A percentile compares a stretch with the other conserved stretches of the same genome.
phyloP scores from a whole-genome alignment of 495 filamentous ascomycete species.

The Daldinia grandis region DNA sequence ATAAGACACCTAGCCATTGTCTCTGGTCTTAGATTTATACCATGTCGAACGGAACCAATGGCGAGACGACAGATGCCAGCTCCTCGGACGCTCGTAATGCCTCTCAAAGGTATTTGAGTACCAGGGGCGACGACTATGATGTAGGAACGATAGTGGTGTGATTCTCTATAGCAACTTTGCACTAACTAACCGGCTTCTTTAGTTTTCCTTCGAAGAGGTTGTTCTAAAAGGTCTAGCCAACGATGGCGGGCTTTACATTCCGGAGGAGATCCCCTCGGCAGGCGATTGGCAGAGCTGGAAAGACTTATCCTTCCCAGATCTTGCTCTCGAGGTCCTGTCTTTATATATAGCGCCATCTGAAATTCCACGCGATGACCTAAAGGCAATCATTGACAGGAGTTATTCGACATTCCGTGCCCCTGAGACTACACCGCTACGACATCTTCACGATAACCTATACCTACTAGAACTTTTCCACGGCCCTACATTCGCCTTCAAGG shows the following conservation, averaged over 20 bases:
- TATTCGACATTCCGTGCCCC: conserved; percentile 86
- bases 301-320: conserved; percentile 77
- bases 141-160: conserved; percentile 57
- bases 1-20: conserved; percentile 8
- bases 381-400: conserved; percentile 76
- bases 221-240: conserved; percentile 90
- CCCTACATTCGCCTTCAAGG: conserved; percentile 96
- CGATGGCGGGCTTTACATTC: conserved; percentile 91
- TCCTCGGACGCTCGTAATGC: conserved; percentile 56
- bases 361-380: conserved; percentile 81
- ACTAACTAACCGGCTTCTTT: conserved; percentile 11
- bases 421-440: conserved; percentile 75
- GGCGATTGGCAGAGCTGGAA: conserved; percentile 76
- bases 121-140: conserved; percentile 79
- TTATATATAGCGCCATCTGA: conserved; percentile 85
- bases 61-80: conserved; percentile 16
- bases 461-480: conserved; percentile 97
- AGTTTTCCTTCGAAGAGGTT: conserved; percentile 91
- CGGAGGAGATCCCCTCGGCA: conserved; percentile 77
- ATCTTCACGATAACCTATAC: conserved; percentile 76
- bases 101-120: conserved; percentile 83
- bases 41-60: conserved; percentile 38
- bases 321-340: conserved; percentile 77
- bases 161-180: neutral
- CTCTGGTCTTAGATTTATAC: conserved; percentile 2